Percentiles rank a stretch among this genome's conserved stretches.
These are phyloP conservation scores for Poa annua DNA, from an alignment of 176 grass and related monocot genomes.

Conservation along the genomic window DNA sequence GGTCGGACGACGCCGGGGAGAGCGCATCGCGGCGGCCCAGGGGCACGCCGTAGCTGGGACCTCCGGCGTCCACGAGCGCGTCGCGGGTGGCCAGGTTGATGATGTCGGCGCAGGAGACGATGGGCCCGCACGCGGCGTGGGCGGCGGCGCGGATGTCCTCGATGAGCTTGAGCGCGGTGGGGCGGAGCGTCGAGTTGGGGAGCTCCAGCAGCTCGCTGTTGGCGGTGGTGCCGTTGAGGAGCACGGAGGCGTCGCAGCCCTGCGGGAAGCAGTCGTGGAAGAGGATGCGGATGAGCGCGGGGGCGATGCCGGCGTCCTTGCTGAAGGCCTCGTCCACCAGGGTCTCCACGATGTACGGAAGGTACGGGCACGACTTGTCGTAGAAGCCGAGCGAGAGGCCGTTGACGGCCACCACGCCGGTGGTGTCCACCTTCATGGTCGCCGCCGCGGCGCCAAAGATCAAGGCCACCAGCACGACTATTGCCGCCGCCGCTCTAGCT, in stretches of 20 bases:
- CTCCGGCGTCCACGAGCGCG: constrained; percentile 42
- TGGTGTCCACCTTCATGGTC: not conserved
- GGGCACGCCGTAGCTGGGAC: constrained; percentile 36
- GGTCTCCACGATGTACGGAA: constrained; percentile 35
- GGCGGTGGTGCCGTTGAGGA: constrained; percentile 20
- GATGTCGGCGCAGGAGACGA: constrained; percentile 61
- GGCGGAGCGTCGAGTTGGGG: constrained; percentile 43
- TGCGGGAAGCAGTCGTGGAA: constrained; percentile 76
- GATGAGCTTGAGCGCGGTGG: constrained; percentile 24
- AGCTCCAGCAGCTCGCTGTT: too few relatives aligned
- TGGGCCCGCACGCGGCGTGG: constrained; percentile 11
- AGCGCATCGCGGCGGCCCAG: constrained; percentile 45
- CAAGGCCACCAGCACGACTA: not conserved
- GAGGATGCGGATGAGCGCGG: constrained; percentile 56
- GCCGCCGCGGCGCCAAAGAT: not conserved
- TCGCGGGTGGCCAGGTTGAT: constrained; percentile 47
- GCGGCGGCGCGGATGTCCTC: constrained; percentile 41
- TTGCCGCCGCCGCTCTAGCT: not conserved
- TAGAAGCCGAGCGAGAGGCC: constrained; percentile 49
- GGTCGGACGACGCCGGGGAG: not conserved
- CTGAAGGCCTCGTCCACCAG: constrained; percentile 24
- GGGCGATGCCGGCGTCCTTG: constrained; percentile 48
- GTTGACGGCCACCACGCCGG: not conserved
- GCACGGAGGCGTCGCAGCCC: constrained; percentile 64
- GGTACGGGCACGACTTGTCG: constrained; percentile 34